A percentile compares a stretch with the other conserved stretches of the same genome.
These are phyloP conservation scores for Trametes cingulata DNA, from an alignment of 768 basidiomycete species.

Conservation along the genomic window DNA sequence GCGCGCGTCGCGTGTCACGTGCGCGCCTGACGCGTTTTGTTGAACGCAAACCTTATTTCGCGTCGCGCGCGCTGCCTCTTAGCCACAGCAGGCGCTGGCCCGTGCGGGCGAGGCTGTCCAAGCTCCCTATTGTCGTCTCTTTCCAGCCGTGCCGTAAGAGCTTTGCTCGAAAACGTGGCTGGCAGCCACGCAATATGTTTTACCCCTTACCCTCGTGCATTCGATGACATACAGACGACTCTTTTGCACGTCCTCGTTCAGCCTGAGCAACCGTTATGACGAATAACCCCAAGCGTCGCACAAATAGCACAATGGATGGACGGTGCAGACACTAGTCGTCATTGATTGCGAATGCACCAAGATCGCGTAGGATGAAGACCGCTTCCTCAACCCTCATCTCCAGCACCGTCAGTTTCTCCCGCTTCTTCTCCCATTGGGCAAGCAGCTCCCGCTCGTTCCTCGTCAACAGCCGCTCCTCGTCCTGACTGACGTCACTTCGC, in stretches of 20 bases:
- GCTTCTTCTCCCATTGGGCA: conserved; percentile 70
- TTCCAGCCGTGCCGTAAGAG: background rate
- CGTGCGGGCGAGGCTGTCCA: background rate
- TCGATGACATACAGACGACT: too few relatives aligned
- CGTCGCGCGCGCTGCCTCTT: conserved; percentile 9
- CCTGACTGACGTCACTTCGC: conserved; percentile 81
- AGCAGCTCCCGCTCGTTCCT: conserved; percentile 76
- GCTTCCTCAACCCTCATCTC: conserved; percentile 87
- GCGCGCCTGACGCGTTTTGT: conserved; percentile 32
- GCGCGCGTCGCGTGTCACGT: conserved; percentile 33
- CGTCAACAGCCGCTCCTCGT: conserved; percentile 61
- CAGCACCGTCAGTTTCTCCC: conserved; percentile 73
- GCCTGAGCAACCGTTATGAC: background rate
- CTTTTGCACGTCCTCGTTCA: too few relatives aligned
- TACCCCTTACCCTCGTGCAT: background rate
- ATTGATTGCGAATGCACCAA: conserved; percentile 50
- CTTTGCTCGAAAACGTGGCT: background rate
- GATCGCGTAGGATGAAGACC: conserved; percentile 86
- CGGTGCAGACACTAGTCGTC: conserved; percentile 41
- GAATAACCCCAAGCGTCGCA: background rate
- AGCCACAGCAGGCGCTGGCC: conserved; percentile 8
- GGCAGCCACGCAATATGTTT: background rate
- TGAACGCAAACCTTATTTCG: conserved; percentile 32
- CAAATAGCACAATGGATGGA: background rate
- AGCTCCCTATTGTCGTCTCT: background rate